Percentiles rank a stretch among this genome's conserved stretches.
Conservation (phyloP, 106 monocot species). For the Dioscorea dumetorum region DNA sequence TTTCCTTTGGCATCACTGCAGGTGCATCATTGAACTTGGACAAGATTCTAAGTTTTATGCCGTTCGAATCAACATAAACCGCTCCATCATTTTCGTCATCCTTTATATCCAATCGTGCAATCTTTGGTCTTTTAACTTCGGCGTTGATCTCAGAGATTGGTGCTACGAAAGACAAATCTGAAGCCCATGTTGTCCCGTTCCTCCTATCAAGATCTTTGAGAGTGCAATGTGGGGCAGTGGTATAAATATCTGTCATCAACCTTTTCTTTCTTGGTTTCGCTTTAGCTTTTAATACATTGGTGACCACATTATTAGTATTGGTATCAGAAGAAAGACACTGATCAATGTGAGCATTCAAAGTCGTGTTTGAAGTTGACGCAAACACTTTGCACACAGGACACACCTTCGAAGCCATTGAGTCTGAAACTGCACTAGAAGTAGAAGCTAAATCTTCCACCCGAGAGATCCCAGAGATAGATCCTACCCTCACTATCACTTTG, state of each 20-base stretch:
- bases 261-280: slow-evolving; percentile 71
- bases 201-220: slow-evolving; percentile 83
- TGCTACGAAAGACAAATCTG: slow-evolving; percentile 20
- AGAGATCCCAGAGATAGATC: slow-evolving; percentile 11
- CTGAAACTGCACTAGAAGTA: slow-evolving; percentile 37
- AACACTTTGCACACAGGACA: slow-evolving; percentile 91
- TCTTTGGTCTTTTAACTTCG: slow-evolving; percentile 25
- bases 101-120: slow-evolving; percentile 4
- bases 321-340: slow-evolving; percentile 62
- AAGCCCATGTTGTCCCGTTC: slow-evolving; percentile 78
- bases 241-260: slow-evolving; percentile 69
- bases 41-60: slow-evolving; percentile 73
- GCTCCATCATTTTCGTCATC: slow-evolving; percentile 34
- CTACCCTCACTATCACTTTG: slow-evolving; percentile 29
- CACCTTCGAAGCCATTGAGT: slow-evolving; percentile 73
- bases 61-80: slow-evolving; percentile 84
- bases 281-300: slow-evolving; percentile 22
- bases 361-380: slow-evolving; percentile 80
- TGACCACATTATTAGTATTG: slow-evolving; percentile 9
- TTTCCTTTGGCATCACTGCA: slow-evolving; percentile 9
- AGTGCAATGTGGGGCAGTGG: slow-evolving; percentile 48
- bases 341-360: slow-evolving; percentile 89
- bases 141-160: slow-evolving; percentile 1
- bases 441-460: slow-evolving; percentile 33
- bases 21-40: slow-evolving; percentile 41